Percentiles rank a stretch among this genome's conserved stretches.
Conservation (phyloP, 495 filamentous ascomycete genomes). For the Talaromyces stipitatus region DNA sequence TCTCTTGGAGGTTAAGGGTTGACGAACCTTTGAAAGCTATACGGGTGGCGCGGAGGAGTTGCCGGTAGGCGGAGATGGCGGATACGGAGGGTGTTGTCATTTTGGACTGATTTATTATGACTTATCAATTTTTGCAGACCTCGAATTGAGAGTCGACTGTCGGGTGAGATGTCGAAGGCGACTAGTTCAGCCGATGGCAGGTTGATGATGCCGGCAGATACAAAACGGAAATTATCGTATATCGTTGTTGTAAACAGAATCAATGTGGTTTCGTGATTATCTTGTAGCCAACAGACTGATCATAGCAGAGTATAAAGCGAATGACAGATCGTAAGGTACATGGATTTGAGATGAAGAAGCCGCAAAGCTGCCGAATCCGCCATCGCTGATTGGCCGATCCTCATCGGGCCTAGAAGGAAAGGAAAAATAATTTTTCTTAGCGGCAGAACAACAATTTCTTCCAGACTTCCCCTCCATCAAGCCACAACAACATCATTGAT, state of each 20-base stretch:
- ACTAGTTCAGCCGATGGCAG: background rate
- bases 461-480: constrained; percentile 5
- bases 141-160: background rate
- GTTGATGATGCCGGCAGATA: background rate
- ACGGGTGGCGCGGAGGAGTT: constrained; percentile 71
- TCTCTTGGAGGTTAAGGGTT: background rate
- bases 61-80: constrained; percentile 72
- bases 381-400: constrained; percentile 22
- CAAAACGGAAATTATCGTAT: background rate
- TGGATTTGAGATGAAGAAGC: no score
- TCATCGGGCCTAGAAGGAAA: constrained; percentile 9
- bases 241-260: background rate
- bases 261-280: background rate
- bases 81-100: constrained; percentile 33
- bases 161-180: background rate
- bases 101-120: background rate
- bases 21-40: constrained; percentile 73
- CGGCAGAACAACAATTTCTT: constrained; percentile 12
- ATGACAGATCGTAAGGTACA: background rate
- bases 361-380: constrained; percentile 18
- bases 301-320: background rate
- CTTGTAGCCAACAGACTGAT: background rate
- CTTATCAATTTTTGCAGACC: no score
- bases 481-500: background rate
- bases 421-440: constrained; percentile 26